Percentiles rank a stretch among this genome's conserved stretches.
phyloP scores from a whole-genome alignment of 106 monocot genomes.

The Platanthera zijinensis region DNA sequence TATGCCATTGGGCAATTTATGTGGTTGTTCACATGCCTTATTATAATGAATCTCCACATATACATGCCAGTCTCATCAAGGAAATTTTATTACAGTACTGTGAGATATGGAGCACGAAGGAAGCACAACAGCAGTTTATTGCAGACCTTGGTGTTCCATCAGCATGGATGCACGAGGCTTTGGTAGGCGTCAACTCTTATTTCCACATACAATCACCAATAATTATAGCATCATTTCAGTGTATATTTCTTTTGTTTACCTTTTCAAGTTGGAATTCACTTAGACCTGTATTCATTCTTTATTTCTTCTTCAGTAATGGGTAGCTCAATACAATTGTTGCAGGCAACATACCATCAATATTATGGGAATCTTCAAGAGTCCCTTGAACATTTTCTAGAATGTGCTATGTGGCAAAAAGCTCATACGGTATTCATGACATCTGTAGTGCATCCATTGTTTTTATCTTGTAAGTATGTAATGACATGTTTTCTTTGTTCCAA shows the following conservation, averaged over 20 bases:
- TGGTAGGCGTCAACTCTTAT: constrained; percentile 35
- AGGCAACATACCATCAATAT: constrained; percentile 83
- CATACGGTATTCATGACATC: constrained; percentile 83
- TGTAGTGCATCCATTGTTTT: constrained; percentile 74
- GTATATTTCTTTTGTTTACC: neutral
- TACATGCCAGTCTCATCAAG: constrained; percentile 57
- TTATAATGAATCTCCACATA: constrained; percentile 31
- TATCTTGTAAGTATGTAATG: constrained; percentile 58
- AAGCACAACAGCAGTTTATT: constrained; percentile 64
- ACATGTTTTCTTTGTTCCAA: neutral
- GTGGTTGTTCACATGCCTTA: constrained; percentile 73
- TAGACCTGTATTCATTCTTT: neutral
- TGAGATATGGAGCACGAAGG: constrained; percentile 70
- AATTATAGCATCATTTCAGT: neutral
- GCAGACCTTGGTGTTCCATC: constrained; percentile 81
- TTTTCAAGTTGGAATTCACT: neutral
- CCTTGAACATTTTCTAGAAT: constrained; percentile 80
- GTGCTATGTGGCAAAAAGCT: constrained; percentile 83
- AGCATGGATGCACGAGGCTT: constrained; percentile 91
- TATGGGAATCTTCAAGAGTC: constrained; percentile 66
- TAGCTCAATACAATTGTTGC: constrained; percentile 16
- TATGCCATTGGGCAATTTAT: constrained; percentile 96
- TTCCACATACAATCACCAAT: neutral
- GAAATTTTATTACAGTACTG: constrained; percentile 84
- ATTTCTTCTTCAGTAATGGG: constrained; percentile 1